Evolutionary conservation across 257 asterid species (phyloP).

Genomic region (Thymus mandschuricus): DNA sequence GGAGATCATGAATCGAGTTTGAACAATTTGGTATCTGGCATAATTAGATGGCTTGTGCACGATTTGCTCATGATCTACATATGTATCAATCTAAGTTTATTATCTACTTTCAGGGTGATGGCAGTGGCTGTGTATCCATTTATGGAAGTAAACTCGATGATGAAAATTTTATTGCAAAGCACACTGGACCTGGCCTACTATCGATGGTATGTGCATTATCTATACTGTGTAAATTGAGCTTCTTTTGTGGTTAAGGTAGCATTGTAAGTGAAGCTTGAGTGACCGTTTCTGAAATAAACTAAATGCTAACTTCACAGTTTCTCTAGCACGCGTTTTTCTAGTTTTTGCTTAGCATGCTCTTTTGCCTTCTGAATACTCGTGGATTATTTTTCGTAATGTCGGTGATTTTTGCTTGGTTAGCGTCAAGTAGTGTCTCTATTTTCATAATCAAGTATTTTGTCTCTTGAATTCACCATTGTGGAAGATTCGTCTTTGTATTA

Average conservation of each 20-base stretch:
- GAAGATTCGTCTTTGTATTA: neutral
- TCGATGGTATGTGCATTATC: slow-evolving; percentile 67
- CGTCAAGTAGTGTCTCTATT: neutral
- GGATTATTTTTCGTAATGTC: slow-evolving; percentile 3
- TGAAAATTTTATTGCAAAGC: slow-evolving; percentile 92
- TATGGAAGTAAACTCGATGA: slow-evolving; percentile 96
- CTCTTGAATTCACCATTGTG: slow-evolving; percentile 6
- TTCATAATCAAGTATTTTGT: neutral
- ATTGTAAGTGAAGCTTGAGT: neutral
- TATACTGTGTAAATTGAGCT: slow-evolving; percentile 5
- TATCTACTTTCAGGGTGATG: slow-evolving; percentile 76
- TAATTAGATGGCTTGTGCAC: neutral
- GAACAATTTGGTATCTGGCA: neutral
- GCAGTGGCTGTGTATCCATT: slow-evolving; percentile 87
- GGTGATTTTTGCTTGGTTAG: neutral
- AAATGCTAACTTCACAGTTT: neutral
- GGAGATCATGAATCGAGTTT: neutral
- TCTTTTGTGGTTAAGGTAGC: slow-evolving; percentile 23
- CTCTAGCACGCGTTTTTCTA: neutral
- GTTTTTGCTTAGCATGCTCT: slow-evolving; percentile 19
- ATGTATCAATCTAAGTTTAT: slow-evolving; percentile 20
- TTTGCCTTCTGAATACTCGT: slow-evolving; percentile 5
- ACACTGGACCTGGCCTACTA: slow-evolving; percentile 95
- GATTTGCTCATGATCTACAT: neutral
- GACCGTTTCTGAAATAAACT: neutral